A percentile compares a stretch with the other conserved stretches of the same genome.
Evolutionary conservation across 1,284 basidiomycete genomes (phyloP).

Genomic region (Apiotrichum akiyoshidainum): DNA sequence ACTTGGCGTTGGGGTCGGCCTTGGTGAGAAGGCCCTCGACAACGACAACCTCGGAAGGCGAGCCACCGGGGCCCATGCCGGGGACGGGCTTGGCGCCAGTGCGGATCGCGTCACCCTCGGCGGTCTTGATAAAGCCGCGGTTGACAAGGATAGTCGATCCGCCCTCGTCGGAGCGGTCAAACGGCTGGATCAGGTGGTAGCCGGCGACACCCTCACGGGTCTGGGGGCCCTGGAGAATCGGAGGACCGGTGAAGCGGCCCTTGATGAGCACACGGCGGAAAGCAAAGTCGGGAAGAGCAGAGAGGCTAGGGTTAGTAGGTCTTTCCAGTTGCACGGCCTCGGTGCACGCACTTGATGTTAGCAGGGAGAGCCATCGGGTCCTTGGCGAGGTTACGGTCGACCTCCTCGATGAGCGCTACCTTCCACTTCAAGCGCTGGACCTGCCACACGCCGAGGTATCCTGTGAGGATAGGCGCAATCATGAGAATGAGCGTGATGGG

Average conservation of each 20-base stretch:
- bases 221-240: constrained; percentile 80
- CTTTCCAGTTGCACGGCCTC: background rate
- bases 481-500: constrained; percentile 77
- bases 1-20: constrained; percentile 58
- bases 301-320: constrained; percentile 32
- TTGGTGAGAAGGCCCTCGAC: constrained; percentile 62
- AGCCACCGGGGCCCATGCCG: constrained; percentile 26
- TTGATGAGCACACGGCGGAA: constrained; percentile 77
- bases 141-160: constrained; percentile 68
- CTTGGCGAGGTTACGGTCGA: constrained; percentile 83
- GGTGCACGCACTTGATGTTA: constrained; percentile 74
- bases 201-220: constrained; percentile 74
- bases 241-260: constrained; percentile 72
- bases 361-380: constrained; percentile 75
- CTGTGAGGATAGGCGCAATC: constrained; percentile 84
- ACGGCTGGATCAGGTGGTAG: constrained; percentile 38
- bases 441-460: constrained; percentile 93
- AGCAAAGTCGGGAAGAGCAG: constrained; percentile 74
- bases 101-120: constrained; percentile 43
- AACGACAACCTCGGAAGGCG: constrained; percentile 35
- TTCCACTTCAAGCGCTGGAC: constrained; percentile 90
- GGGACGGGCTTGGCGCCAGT: constrained; percentile 54
- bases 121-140: constrained; percentile 74
- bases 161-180: constrained; percentile 23
- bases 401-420: constrained; percentile 84